A percentile compares a stretch with the other conserved stretches of the same genome.
Conservation (phyloP, 495 filamentous ascomycete species). For the Xylaria longipes region DNA sequence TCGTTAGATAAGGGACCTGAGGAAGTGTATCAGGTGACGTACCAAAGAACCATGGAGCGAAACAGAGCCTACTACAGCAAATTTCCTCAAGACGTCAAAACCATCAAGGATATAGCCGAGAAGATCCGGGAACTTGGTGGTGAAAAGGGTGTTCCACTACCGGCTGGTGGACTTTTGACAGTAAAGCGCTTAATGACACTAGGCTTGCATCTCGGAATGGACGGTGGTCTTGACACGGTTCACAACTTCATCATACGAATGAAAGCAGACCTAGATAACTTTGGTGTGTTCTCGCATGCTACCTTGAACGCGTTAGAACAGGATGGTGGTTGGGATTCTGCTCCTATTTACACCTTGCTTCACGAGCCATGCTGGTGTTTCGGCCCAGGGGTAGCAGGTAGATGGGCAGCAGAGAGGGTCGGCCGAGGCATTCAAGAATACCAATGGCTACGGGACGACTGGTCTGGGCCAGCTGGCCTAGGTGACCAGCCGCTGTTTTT, state of each 20-base stretch:
- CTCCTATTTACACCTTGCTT: slow-evolving; percentile 81
- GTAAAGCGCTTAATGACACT: slow-evolving; percentile 74
- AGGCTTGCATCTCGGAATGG: slow-evolving; percentile 76
- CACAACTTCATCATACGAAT: slow-evolving; percentile 75
- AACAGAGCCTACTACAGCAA: slow-evolving; percentile 85
- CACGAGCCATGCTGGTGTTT: slow-evolving; percentile 88
- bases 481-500: slow-evolving; percentile 71
- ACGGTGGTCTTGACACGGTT: slow-evolving; percentile 73
- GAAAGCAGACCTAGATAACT: slow-evolving; percentile 70
- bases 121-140: slow-evolving; percentile 60
- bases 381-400: slow-evolving; percentile 48
- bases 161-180: slow-evolving; percentile 72
- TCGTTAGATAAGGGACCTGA: slow-evolving; percentile 74
- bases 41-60: slow-evolving; percentile 62
- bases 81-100: slow-evolving; percentile 79
- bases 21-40: slow-evolving; percentile 76
- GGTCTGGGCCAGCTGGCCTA: slow-evolving; percentile 38
- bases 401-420: slow-evolving; percentile 58
- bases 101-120: slow-evolving; percentile 68
- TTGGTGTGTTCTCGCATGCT: slow-evolving; percentile 73
- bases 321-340: slow-evolving; percentile 70
- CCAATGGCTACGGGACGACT: slow-evolving; percentile 49
- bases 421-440: slow-evolving; percentile 45
- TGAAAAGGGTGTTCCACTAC: slow-evolving; percentile 60
- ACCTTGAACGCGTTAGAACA: slow-evolving; percentile 71